A percentile compares a stretch with the other conserved stretches of the same genome.
These are phyloP conservation scores for Backusella circina DNA, from an alignment of 192 early-diverging fungal genomes.

Conservation along the genomic window DNA sequence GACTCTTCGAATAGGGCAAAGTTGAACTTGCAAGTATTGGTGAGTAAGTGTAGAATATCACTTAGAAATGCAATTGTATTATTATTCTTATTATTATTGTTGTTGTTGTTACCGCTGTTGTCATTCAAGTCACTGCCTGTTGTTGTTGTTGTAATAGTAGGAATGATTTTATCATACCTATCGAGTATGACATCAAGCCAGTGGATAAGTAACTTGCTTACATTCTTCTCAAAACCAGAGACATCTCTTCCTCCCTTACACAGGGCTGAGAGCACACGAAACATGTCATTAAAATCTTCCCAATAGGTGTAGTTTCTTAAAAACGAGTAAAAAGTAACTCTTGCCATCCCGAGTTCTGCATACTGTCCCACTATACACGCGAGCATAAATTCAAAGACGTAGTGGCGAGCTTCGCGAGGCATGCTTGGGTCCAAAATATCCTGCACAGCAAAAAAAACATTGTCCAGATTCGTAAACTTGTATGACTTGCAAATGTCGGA, in stretches of 20 bases:
- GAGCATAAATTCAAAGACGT: constrained; percentile 56
- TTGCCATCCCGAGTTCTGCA: constrained; percentile 50
- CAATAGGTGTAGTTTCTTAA: constrained; percentile 43
- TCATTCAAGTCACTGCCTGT: neutral
- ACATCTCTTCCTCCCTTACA: constrained; percentile 56
- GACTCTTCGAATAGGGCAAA: constrained; percentile 54
- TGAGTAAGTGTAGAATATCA: constrained; percentile 45
- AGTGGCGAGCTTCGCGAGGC: constrained; percentile 46
- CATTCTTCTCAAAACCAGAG: constrained; percentile 56
- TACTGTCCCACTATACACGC: constrained; percentile 56
- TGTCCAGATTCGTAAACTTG: constrained; percentile 48
- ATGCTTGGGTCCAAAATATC: constrained; percentile 43
- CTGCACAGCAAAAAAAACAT: constrained; percentile 48
- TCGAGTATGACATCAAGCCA: constrained; percentile 47
- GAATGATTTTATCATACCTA: constrained; percentile 10
- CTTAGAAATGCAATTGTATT: constrained; percentile 39
- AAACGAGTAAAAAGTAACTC: constrained; percentile 51
- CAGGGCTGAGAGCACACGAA: constrained; percentile 43
- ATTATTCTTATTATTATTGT: neutral
- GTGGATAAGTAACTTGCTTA: constrained; percentile 42
- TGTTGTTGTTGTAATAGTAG: neutral
- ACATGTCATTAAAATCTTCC: constrained; percentile 52
- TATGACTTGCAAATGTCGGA: constrained; percentile 44
- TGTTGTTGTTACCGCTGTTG: neutral
- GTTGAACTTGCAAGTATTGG: constrained; percentile 50